These are phyloP conservation scores for Kwoniella botswanensis DNA, from an alignment of 768 basidiomycete species.

Conservation along the genomic window DNA sequence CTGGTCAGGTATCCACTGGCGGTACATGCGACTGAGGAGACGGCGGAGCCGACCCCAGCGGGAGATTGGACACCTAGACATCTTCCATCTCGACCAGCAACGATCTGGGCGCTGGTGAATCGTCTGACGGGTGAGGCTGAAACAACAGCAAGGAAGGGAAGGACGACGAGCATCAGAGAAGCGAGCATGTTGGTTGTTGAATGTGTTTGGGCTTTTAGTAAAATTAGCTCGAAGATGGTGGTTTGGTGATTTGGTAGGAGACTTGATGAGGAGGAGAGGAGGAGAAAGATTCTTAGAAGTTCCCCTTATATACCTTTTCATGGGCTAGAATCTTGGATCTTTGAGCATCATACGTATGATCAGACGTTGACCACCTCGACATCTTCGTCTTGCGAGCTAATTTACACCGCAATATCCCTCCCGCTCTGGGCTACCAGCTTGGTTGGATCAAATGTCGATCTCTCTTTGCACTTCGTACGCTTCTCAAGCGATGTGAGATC, in stretches of 20 bases:
- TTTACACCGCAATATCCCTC: neutral
- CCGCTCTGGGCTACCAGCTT: neutral
- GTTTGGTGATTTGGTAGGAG: neutral
- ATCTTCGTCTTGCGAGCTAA: neutral
- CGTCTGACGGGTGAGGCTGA: slow-evolving; percentile 8
- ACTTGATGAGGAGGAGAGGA: neutral
- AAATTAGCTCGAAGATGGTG: neutral
- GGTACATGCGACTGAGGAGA: slow-evolving; percentile 4
- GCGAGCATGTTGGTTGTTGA: slow-evolving; percentile 1
- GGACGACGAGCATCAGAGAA: slow-evolving; percentile 23
- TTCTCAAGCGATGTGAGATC: neutral
- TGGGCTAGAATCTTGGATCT: neutral
- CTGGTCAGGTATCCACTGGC: slow-evolving; percentile 5
- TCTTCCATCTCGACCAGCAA: slow-evolving; percentile 20
- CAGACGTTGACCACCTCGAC: neutral
- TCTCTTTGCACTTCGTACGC: neutral
- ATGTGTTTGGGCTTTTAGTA: neutral
- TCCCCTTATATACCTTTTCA: neutral
- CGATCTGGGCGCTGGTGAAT: slow-evolving; percentile 25
- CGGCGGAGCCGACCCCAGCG: slow-evolving; percentile 4
- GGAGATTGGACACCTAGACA: slow-evolving; percentile 16
- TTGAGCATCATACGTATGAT: neutral
- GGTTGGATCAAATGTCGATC: too few species aligned
- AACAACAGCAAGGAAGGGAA: slow-evolving; percentile 9
- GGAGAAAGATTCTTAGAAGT: neutral